A percentile compares a stretch with the other conserved stretches of the same genome.
Evolutionary conservation across 371 early-diverging fungal species (phyloP).

Genomic region (Zopfochytrium polystomum): DNA sequence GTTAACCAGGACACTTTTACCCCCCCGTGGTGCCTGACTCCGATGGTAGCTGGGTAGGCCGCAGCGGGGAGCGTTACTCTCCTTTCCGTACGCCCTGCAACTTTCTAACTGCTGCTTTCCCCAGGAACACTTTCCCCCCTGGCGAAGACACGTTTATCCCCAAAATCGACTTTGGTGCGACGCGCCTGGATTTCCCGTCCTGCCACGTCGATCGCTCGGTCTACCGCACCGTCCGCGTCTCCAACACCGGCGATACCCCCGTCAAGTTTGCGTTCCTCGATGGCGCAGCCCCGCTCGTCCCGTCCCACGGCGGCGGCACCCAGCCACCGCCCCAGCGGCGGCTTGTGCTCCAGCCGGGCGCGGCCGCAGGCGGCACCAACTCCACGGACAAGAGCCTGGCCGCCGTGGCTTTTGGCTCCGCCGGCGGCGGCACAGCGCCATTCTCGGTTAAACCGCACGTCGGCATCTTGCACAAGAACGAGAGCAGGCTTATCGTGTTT

Average conservation of each 20-base stretch:
- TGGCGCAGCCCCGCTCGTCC: too few relatives aligned
- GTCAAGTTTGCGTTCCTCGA: constrained; percentile 46
- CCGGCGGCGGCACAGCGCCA: constrained; percentile 37
- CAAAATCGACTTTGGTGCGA: constrained; percentile 39
- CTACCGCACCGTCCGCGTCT: constrained; percentile 43
- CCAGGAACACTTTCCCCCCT: constrained; percentile 48
- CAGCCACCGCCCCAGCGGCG: constrained; percentile 5
- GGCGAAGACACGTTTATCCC: constrained; percentile 47
- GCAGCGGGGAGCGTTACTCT: too few relatives aligned
- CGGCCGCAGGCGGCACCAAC: too few relatives aligned
- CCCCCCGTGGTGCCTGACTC: constrained; percentile 50
- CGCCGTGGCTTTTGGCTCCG: constrained; percentile 2
- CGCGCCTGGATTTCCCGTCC: constrained; percentile 42
- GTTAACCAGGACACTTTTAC: constrained; percentile 52
- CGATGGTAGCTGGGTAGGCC: constrained; percentile 44
- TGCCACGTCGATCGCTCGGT: constrained; percentile 46
- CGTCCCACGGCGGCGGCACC: background rate
- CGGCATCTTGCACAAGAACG: constrained; percentile 43
- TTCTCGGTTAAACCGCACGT: constrained; percentile 45
- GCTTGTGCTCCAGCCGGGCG: background rate
- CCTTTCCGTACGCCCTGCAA: background rate
- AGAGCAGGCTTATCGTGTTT: constrained; percentile 44
- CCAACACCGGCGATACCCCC: constrained; percentile 46
- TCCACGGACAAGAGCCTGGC: background rate
- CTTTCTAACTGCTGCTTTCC: constrained; percentile 3